Conservation (phyloP, 768 basidiomycete genomes). For the Amanita rubescens region DNA sequence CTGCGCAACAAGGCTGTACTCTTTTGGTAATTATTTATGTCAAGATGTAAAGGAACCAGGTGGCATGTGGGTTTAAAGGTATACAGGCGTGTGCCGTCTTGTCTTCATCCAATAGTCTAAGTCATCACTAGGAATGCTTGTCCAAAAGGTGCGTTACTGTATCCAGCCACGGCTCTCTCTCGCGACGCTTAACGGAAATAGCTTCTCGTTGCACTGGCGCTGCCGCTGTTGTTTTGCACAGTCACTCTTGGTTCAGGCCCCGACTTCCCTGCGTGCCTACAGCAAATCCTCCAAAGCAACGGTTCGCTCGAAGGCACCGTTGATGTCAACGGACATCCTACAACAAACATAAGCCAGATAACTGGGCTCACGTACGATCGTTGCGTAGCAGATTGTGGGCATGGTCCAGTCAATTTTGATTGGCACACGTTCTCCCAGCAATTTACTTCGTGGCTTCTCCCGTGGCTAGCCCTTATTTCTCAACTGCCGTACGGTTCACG, state of each 20-base stretch:
- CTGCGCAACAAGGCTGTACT: no score
- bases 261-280: not conserved
- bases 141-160: no score
- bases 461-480: conserved; percentile 40
- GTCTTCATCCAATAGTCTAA: no score
- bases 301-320: conserved; percentile 5
- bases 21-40: no score
- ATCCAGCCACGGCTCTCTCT: not conserved
- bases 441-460: conserved; percentile 38
- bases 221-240: not conserved
- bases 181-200: not conserved
- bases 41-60: no score
- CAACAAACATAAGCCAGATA: not conserved
- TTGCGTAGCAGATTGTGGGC: conserved; percentile 16
- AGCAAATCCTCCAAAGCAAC: not conserved
- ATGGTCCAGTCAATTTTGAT: conserved; percentile 18
- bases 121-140: no score
- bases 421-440: conserved; percentile 31
- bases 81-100: no score
- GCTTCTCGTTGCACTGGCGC: not conserved
- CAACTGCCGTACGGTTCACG: conserved; percentile 42
- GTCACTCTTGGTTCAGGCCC: not conserved
- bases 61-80: no score
- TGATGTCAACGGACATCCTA: not conserved
- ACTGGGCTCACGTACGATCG: not conserved